These are phyloP conservation scores for Begonia peltatifolia DNA, from an alignment of 306 rosid genomes.

Conservation along the genomic window DNA sequence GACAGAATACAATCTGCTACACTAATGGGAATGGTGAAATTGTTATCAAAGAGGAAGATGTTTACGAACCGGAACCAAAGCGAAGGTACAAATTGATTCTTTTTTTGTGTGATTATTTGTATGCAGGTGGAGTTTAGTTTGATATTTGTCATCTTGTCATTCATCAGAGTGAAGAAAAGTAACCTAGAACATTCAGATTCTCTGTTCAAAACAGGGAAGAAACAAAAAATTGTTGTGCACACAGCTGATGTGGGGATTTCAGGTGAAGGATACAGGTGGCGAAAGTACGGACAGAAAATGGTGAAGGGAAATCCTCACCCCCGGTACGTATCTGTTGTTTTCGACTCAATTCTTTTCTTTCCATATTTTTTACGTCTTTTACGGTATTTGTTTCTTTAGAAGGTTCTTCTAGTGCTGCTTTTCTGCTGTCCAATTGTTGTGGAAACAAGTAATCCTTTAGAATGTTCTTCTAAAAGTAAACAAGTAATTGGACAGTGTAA, in stretches of 20 bases:
- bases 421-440: too few relatives aligned
- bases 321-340: slow-evolving; percentile 35
- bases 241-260: slow-evolving; percentile 89
- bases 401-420: too few relatives aligned
- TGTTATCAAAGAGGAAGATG: slow-evolving; percentile 48
- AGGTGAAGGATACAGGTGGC: slow-evolving; percentile 94
- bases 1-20: slow-evolving; percentile 21
- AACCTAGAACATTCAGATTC: slow-evolving; percentile 30
- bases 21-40: slow-evolving; percentile 33
- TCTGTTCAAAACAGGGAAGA: slow-evolving; percentile 46
- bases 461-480: too few relatives aligned
- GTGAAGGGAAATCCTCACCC: slow-evolving; percentile 93
- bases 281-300: slow-evolving; percentile 98
- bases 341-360: not conserved
- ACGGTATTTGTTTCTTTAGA: too few relatives aligned
- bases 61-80: slow-evolving; percentile 42
- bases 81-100: slow-evolving; percentile 27
- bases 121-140: not conserved
- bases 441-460: too few relatives aligned
- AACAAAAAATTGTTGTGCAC: slow-evolving; percentile 70
- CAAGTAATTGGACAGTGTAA: too few relatives aligned
- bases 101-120: too few relatives aligned
- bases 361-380: slow-evolving; percentile 1
- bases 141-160: slow-evolving; percentile 8
- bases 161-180: slow-evolving; percentile 69